Evolutionary conservation across 305 asterid genomes (phyloP), one percentile per base, ranked within the genome.

Genomic region (Fraxinus floribunda): DNA sequence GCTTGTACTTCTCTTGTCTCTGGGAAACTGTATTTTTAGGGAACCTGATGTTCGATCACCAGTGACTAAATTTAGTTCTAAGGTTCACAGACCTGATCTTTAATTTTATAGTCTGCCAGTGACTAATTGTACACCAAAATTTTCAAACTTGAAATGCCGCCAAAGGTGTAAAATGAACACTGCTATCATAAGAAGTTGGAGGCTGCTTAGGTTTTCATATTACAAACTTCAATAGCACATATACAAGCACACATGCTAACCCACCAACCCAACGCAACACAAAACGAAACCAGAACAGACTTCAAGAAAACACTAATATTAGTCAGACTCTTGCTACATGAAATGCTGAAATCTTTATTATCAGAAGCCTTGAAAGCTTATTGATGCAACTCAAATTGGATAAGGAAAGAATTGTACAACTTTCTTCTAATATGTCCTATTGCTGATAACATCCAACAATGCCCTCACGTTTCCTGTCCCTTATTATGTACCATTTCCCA

Each of bases 371-470:
- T 26, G 4, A 66, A 66, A 9, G n/a, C 74, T 24, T 3, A 68
- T 24, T 24, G 75, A 68, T 26, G 38, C 18, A 29, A 68, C 38
- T 73, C 22, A 84, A 62, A 73, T 15, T 0, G 80, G 85, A 9
- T 78, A 71, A 16, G 88, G 90, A 62, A 83, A 81, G 80, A 84
- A 85, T 44, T 86, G 81, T 35, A 79, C 78, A 39, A 83, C 87
- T 79, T 84, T 86, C 85, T 83, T 84, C 91, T 90, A 90, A 15
- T 89, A 87, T 0, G 89, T 88, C 84, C 93, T 84, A 72, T 24
- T 88, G 66, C 91, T 86, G 5, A 88, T 85, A 78, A 81, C 89
- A 81, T 88, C 90, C 93, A 91, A 90, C 93, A 90, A 90, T 0
- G 83, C 81, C 26, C 88, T 87, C 85, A 90, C 93, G 88, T 72